phyloP scores from a whole-genome alignment of 805 yeast species.

The Hanseniaspora hatyaiensis region DNA sequence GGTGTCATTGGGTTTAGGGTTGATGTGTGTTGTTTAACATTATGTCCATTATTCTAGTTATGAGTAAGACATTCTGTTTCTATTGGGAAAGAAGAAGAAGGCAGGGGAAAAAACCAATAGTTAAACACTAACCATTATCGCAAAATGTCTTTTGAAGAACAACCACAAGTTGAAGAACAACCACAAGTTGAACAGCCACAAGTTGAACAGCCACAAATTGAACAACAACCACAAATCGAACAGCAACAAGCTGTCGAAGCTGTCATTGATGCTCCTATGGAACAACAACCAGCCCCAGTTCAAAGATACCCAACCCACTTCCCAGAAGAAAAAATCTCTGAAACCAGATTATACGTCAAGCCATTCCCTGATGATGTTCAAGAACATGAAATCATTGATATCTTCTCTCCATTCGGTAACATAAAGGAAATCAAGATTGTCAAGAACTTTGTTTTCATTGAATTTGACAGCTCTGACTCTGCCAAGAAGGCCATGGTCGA shows the following conservation, averaged over 20 bases:
- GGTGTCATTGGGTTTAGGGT: no score
- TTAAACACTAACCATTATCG: neutral
- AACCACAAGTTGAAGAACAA: slow-evolving; percentile 19
- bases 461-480: slow-evolving; percentile 59
- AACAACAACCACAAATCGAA: slow-evolving; percentile 14
- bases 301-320: slow-evolving; percentile 18
- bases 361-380: slow-evolving; percentile 46
- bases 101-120: neutral
- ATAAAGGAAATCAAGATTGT: slow-evolving; percentile 55
- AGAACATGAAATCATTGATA: slow-evolving; percentile 54
- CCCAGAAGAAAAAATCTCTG: slow-evolving; percentile 32
- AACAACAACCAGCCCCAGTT: slow-evolving; percentile 16
- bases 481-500: slow-evolving; percentile 67
- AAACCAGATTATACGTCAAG: slow-evolving; percentile 45
- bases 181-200: slow-evolving; percentile 19
- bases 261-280: slow-evolving; percentile 16
- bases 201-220: slow-evolving; percentile 17
- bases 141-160: slow-evolving; percentile 21
- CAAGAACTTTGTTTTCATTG: slow-evolving; percentile 84
- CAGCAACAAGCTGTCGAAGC: slow-evolving; percentile 20
- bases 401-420: slow-evolving; percentile 55
- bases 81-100: neutral
- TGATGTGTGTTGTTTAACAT: no score
- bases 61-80: neutral
- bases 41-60: no score